Percentiles rank a stretch among this genome's conserved stretches.
Conservation (phyloP, 2,329 filamentous ascomycete species). For the Cytospora piceicola region DNA sequence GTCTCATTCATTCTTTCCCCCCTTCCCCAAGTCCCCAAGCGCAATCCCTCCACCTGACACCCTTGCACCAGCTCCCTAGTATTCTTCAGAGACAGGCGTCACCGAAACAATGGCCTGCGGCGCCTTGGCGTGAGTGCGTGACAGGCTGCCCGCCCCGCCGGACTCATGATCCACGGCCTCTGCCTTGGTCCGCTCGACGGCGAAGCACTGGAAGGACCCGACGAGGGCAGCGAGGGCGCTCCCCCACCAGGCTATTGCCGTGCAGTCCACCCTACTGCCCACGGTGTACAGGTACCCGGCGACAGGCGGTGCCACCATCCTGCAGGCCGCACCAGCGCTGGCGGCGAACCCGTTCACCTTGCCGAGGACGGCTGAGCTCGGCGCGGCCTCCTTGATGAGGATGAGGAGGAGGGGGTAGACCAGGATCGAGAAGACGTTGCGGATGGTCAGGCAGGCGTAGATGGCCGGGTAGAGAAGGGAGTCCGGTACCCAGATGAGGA, state of each 20-base stretch:
- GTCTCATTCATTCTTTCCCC: neutral
- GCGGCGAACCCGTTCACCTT: constrained; percentile 70
- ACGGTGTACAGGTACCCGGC: constrained; percentile 66
- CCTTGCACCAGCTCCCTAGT: neutral
- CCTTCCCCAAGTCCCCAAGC: neutral
- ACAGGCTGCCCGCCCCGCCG: constrained; percentile 24
- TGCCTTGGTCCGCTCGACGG: constrained; percentile 44
- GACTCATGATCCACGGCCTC: constrained; percentile 19
- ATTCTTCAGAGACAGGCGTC: constrained; percentile 13
- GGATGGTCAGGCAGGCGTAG: constrained; percentile 59
- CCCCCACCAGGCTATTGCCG: constrained; percentile 66
- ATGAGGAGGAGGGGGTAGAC: constrained; percentile 70
- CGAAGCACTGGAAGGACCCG: constrained; percentile 65
- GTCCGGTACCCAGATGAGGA: constrained; percentile 59
- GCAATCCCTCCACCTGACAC: neutral
- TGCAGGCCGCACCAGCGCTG: constrained; percentile 66
- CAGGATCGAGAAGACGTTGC: constrained; percentile 65
- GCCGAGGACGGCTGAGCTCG: constrained; percentile 59
- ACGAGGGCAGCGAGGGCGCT: constrained; percentile 60
- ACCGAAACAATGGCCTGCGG: constrained; percentile 12
- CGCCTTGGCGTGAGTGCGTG: constrained; percentile 20
- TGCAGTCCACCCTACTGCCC: constrained; percentile 62
- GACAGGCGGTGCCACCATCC: constrained; percentile 69
- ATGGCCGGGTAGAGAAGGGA: constrained; percentile 58
- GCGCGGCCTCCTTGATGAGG: constrained; percentile 68